These are phyloP conservation scores for Annulohypoxylon moriforme DNA, from an alignment of 495 filamentous ascomycete species.

Conservation along the genomic window DNA sequence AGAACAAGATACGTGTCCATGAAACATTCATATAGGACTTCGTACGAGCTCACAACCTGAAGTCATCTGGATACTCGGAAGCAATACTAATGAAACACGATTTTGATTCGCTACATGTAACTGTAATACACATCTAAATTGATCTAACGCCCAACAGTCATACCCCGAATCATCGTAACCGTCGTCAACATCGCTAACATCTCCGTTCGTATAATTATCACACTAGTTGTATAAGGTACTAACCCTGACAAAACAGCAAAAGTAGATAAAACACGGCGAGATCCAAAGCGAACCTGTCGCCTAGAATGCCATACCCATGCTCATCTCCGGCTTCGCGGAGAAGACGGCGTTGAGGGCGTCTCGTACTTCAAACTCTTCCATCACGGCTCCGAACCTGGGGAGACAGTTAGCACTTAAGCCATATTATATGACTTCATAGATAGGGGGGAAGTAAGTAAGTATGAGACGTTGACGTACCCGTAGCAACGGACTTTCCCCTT, in stretches of 20 bases:
- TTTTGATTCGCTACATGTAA: slow-evolving; percentile 3
- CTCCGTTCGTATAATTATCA: slow-evolving; percentile 7
- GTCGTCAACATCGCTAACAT: slow-evolving; percentile 7
- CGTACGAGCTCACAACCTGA: background rate
- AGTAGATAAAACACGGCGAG: background rate
- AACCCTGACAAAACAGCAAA: background rate
- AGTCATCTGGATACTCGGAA: background rate
- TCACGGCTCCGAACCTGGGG: slow-evolving; percentile 80
- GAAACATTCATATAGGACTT: background rate
- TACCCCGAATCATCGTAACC: slow-evolving; percentile 2
- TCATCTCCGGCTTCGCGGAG: slow-evolving; percentile 68
- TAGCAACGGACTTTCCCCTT: slow-evolving; percentile 89
- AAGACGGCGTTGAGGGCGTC: slow-evolving; percentile 84
- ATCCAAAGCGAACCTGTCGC: background rate
- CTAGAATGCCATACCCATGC: slow-evolving; percentile 45
- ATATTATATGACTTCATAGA: background rate
- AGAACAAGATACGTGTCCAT: background rate
- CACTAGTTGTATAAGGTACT: slow-evolving; percentile 5
- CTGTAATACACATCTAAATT: slow-evolving; percentile 4
- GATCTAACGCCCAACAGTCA: background rate
- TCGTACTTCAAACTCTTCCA: slow-evolving; percentile 91
- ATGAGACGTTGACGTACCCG: slow-evolving; percentile 79
- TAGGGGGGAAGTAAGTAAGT: slow-evolving; percentile 30
- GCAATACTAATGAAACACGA: background rate
- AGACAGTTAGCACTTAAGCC: slow-evolving; percentile 36